Evolutionary conservation across 768 basidiomycete genomes (phyloP).

Genomic region (Porphyrellus cyaneotinctus): DNA sequence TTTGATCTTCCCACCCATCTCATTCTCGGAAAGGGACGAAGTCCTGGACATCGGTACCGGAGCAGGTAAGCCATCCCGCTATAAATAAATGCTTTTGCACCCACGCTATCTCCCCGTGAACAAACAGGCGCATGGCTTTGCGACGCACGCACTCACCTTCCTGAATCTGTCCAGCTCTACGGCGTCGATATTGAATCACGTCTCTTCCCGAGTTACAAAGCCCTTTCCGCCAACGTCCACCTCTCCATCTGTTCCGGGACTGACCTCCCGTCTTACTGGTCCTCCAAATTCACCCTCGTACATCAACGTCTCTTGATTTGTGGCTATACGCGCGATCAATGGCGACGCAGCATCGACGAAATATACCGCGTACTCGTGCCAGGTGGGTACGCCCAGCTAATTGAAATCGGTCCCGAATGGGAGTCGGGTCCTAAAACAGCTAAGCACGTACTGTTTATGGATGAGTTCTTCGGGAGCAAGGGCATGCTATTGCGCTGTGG

Average conservation of each 20-base stretch:
- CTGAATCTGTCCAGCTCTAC: conserved; percentile 17
- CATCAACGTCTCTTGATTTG: conserved; percentile 32
- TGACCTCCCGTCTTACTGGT: conserved; percentile 29
- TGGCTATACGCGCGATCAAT: conserved; percentile 28
- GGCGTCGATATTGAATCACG: conserved; percentile 27
- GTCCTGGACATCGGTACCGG: conserved; percentile 24
- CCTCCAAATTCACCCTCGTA: conserved; percentile 28
- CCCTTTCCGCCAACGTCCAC: conserved; percentile 13
- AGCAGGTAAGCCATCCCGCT: conserved; percentile 8
- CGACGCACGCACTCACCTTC: conserved; percentile 12
- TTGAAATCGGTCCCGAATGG: conserved; percentile 24
- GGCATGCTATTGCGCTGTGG: conserved; percentile 9
- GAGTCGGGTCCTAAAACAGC: conserved; percentile 13
- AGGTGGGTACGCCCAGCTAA: conserved; percentile 33
- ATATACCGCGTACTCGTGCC: conserved; percentile 31
- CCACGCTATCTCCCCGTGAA: background rate
- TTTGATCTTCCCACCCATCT: conserved; percentile 18
- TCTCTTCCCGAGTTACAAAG: conserved; percentile 11
- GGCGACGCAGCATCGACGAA: conserved; percentile 24
- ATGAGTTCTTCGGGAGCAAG: conserved; percentile 7
- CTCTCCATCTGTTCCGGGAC: conserved; percentile 24
- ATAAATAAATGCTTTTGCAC: background rate
- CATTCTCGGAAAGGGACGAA: conserved; percentile 13
- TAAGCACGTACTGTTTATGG: conserved; percentile 4
- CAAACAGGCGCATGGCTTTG: conserved; percentile 24